Base-by-base conservation (phyloP, 192 early-diverging fungal genomes). In the Gigaspora rosea region DNA sequence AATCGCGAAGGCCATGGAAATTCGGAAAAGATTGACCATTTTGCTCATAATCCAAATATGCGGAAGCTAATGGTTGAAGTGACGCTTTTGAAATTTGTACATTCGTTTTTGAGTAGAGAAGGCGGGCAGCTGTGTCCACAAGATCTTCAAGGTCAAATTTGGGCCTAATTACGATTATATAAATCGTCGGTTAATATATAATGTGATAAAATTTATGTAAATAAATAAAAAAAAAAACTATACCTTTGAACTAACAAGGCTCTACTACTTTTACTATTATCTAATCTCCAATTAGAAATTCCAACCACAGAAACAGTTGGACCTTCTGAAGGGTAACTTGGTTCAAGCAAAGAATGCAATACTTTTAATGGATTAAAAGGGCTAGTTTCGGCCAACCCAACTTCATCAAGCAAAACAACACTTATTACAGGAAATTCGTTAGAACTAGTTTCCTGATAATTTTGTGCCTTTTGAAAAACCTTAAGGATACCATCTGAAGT, bases 361-460 rank as follows among this genome's bases (percentile, higher is more conserved):
- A 69, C 67, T 50, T 79, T 75, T 20, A 74, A 73, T 13, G 77
- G 77, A 20, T 78, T 78, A 49, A 22, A 50, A 4, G 27, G 70
- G 36, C 32, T 50, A 1, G 58, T 79, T 47, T 79, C 72, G 13
- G 71, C 78, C 27, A 78, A 50, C 33, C 76, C 76, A 32, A 78
- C 76, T 74, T 75, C 78, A 32, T 79, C 78, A 63, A 79, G 78
- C 51, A 79, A 59, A 49, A 79, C 78, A 15, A 79, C 78, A 36
- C 74, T 68, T 20, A 59, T 61, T 41, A 74, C 35, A 36, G 57
- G 58, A 36, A 79, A 79, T 52, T 74, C 66, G 16, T 66, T 22
- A 41, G 78, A 73, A 67, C 64, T 74, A 22, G 51, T 72, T 15
- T 72, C 61, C 27, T 79, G 71, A 57, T 65, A 79, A 22, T 66